Conservation (phyloP, 1,139 yeast genomes). For the Taphrina deformans region DNA sequence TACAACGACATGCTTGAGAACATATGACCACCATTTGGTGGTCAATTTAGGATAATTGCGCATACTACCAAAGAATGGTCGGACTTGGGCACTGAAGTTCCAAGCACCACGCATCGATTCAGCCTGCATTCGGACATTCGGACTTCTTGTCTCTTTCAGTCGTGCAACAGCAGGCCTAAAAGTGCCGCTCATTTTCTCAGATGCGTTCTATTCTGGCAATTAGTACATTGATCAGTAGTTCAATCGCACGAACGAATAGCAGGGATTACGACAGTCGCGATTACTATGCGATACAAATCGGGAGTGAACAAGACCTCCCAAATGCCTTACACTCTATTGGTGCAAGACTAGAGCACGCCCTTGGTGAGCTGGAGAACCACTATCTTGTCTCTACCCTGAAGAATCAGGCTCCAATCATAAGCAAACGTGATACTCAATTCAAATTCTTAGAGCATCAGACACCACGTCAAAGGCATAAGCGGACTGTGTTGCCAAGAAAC, state of each 20-base stretch:
- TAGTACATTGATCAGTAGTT: not conserved
- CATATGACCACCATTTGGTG: too few relatives aligned
- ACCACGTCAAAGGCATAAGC: conserved; percentile 14
- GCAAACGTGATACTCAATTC: not conserved
- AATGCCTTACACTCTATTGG: conserved; percentile 37
- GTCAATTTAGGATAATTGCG: too few relatives aligned
- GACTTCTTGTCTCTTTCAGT: too few relatives aligned
- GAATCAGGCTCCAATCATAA: not conserved
- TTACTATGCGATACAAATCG: conserved; percentile 29
- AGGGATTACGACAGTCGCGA: conserved; percentile 27
- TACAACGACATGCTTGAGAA: too few relatives aligned
- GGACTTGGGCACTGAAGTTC: too few relatives aligned
- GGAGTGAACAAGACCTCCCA: not conserved
- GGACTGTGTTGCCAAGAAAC: not conserved
- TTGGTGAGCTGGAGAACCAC: conserved; percentile 44
- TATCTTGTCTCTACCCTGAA: conserved; percentile 44
- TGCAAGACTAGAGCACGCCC: conserved; percentile 45
- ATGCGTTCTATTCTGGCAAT: not conserved
- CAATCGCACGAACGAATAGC: not conserved
- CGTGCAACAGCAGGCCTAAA: too few relatives aligned
- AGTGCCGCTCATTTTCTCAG: not conserved
- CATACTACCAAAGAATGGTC: too few relatives aligned
- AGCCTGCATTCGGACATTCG: too few relatives aligned
- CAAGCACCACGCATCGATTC: too few relatives aligned
- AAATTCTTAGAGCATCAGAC: conserved; percentile 15